Evolutionary conservation across 495 filamentous ascomycete species (phyloP), one percentile per base, ranked within the genome.

Genomic region (Podospora tetraspora): DNA sequence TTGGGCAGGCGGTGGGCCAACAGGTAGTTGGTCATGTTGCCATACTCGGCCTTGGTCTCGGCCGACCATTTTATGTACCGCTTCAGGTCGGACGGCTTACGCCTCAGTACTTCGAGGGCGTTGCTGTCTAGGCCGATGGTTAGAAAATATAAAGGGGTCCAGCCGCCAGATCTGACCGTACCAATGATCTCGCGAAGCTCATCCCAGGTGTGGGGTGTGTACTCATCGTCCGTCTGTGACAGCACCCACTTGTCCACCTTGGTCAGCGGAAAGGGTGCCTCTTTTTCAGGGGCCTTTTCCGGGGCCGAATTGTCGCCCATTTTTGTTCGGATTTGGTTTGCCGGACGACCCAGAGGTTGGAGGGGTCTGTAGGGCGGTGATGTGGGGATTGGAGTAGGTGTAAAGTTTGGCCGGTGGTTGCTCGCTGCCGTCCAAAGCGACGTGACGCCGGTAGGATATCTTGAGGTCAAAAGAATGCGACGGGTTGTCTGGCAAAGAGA

Each of bases 31-130:
- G 87, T 91, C 68, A 93, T 91, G 68, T 83, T 84, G 67, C 92
- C 92, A 77, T 95, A 96, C 66, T 88, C 72, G 32, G 81, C 79
- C 69, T 91, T 92, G 62, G 84, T 91, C 60, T 87, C 79, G 65
- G 83, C 79, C 10, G 87, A 88, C 93, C 93, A 97, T 64, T 85
- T 77, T 64, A 95, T 88, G 78, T 98, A 98, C 61, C 91, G 90
- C 74, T 87, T 83, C 11, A 97, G 84, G 74, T 95, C 91, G 68
- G 90, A 92, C 32, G 94, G 94, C 76, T 87, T 89, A 67, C 94
- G 87, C 78, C 91, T 91, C 32, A 98, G 84, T 13, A 88, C 83
- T 29, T 83, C 85, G 71, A 97, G 90, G 59, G 91, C 84, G 75
- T 96, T 95, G 62, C 69, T 75, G 32, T 83, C 89, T 91, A 69